A percentile compares a stretch with the other conserved stretches of the same genome.
These are phyloP conservation scores for Chimonanthus salicifolius DNA, from an alignment of 164 flowering plant species.

Conservation along the genomic window DNA sequence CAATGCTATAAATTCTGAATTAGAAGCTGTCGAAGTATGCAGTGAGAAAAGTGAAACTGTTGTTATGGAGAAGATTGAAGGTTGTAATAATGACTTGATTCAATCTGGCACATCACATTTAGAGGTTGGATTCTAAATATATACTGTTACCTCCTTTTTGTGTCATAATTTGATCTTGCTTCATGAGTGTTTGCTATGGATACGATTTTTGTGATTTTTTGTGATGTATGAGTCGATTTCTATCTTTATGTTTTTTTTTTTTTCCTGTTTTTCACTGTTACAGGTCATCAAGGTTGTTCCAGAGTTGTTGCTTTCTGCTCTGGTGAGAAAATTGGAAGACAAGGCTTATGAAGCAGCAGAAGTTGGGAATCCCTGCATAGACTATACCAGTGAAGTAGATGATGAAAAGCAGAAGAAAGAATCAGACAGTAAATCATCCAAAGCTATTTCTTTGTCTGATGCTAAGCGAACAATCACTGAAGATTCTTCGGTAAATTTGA, in stretches of 20 bases:
- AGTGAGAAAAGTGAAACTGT: conserved; percentile 9
- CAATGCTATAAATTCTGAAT: not conserved
- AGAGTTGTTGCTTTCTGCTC: not conserved
- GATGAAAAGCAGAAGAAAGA: conserved; percentile 12
- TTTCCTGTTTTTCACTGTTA: not conserved
- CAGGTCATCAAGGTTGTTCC: conserved; percentile 5
- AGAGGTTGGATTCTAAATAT: conserved; percentile 32
- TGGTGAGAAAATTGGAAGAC: not conserved
- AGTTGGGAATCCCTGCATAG: not conserved
- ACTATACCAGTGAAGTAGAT: conserved; percentile 14
- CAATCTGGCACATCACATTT: conserved; percentile 37
- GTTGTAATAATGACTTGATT: conserved; percentile 14
- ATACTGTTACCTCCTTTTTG: not conserved
- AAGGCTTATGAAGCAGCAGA: not conserved
- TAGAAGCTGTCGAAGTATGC: conserved; percentile 14
- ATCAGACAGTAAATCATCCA: conserved; percentile 7
- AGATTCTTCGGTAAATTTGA: conserved; percentile 1
- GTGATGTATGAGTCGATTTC: not conserved
- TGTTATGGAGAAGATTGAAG: conserved; percentile 19
- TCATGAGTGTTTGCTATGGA: not conserved
- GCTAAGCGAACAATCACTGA: not conserved
- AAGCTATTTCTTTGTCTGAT: conserved; percentile 3
- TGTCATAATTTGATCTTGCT: not conserved
- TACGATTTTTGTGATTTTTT: not conserved
- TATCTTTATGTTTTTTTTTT: not conserved